Percentiles rank a stretch among this genome's conserved stretches.
Evolutionary conservation across 2,329 filamentous ascomycete species (phyloP).

Genomic region (Erysiphe pulchra): DNA sequence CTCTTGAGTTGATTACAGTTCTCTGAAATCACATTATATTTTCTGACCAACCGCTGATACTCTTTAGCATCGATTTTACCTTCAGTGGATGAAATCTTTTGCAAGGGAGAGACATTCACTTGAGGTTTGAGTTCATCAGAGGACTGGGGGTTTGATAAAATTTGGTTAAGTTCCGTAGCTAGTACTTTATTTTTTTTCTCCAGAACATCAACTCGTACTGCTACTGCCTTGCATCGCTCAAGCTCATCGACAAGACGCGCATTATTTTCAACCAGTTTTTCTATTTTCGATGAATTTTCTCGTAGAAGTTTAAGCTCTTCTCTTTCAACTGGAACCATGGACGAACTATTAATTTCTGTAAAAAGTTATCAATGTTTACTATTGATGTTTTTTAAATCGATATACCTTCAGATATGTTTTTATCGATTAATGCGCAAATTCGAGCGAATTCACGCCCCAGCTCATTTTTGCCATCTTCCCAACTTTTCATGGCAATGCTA

Average conservation of each 20-base stretch:
- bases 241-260: conserved; percentile 5
- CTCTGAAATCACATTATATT: conserved; percentile 6
- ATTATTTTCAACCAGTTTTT: conserved; percentile 5
- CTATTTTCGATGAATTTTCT: conserved; percentile 2
- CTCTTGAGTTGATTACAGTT: conserved; percentile 2
- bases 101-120: neutral
- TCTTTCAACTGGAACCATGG: conserved; percentile 1
- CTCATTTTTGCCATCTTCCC: conserved; percentile 7
- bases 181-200: conserved; percentile 9
- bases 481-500: conserved; percentile 7
- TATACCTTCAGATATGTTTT: conserved; percentile 7
- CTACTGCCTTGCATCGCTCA: conserved; percentile 3
- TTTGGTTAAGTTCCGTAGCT: conserved; percentile 3
- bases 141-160: neutral
- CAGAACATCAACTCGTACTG: conserved; percentile 3
- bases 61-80: conserved; percentile 1
- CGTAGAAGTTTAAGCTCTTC: conserved; percentile 4
- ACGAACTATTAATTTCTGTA: conserved; percentile 6
- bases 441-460: conserved; percentile 6
- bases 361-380: neutral
- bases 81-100: neutral
- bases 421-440: conserved; percentile 7
- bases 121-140: neutral
- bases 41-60: conserved; percentile 3
- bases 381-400: neutral